Evolutionary conservation across 1,284 basidiomycete species (phyloP).

Genomic region (Naganishia sp.): DNA sequence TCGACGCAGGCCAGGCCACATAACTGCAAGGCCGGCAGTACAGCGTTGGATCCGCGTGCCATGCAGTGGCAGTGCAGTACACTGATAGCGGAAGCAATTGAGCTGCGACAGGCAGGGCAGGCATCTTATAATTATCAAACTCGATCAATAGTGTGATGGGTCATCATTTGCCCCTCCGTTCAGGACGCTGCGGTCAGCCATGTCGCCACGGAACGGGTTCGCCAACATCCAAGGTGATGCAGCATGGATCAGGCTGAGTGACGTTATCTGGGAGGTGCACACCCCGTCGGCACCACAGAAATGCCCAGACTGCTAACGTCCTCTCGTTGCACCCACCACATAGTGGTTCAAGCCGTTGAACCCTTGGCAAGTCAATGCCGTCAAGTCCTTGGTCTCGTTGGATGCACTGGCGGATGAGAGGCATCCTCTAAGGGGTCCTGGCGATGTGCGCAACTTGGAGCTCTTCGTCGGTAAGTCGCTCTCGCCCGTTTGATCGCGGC

Average conservation of each 20-base stretch:
- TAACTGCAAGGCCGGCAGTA: no score
- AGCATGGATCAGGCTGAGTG: conserved; percentile 46
- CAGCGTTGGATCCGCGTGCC: no score
- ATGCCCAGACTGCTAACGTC: conserved; percentile 11
- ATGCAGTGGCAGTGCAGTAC: no score
- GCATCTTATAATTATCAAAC: no score
- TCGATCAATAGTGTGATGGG: no score
- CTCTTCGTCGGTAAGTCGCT: not conserved
- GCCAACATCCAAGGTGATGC: conserved; percentile 29
- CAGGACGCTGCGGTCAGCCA: no score
- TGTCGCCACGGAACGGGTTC: conserved; percentile 1
- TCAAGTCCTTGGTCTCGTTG: conserved; percentile 69
- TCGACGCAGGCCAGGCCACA: no score
- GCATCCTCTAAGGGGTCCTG: conserved; percentile 65
- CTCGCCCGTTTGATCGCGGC: not conserved
- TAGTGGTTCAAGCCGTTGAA: conserved; percentile 14
- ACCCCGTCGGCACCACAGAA: no score
- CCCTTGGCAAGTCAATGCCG: conserved; percentile 53
- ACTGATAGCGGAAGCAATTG: no score
- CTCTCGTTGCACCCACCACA: not conserved
- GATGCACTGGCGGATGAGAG: conserved; percentile 66
- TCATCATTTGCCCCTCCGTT: not conserved
- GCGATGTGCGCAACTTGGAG: not conserved
- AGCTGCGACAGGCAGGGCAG: no score
- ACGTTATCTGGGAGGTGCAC: conserved; percentile 47